Evolutionary conservation across 345 rosid species (phyloP).

Genomic region (Abelmoschus esculentus): DNA sequence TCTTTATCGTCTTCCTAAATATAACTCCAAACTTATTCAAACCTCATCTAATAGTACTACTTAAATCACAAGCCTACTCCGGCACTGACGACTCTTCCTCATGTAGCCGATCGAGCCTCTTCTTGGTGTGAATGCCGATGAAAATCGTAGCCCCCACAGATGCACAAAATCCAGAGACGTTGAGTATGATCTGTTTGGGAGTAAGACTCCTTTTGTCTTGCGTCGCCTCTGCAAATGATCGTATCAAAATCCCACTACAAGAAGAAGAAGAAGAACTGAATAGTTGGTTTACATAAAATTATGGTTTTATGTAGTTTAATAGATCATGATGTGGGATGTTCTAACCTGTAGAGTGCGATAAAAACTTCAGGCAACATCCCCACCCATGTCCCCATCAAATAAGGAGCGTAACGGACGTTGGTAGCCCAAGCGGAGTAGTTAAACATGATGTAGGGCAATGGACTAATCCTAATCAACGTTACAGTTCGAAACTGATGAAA

Average conservation of each 20-base stretch:
- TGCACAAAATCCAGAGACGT: not conserved
- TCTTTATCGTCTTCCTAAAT: not conserved
- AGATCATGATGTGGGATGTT: not conserved
- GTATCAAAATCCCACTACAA: constrained; percentile 24
- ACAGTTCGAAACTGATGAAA: constrained; percentile 33
- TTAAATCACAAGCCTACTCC: too few relatives aligned
- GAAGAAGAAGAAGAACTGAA: not conserved
- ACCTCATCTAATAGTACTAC: not conserved
- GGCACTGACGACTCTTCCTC: too few relatives aligned
- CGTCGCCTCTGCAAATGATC: constrained; percentile 18
- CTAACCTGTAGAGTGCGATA: constrained; percentile 27
- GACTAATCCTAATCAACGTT: constrained; percentile 27
- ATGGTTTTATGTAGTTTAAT: too few relatives aligned
- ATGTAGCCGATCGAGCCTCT: not conserved
- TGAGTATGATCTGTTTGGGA: not conserved
- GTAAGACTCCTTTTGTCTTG: constrained; percentile 8
- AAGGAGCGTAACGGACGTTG: constrained; percentile 21
- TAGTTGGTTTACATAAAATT: too few relatives aligned
- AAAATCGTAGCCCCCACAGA: not conserved
- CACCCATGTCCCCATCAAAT: constrained; percentile 23
- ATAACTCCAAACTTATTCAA: not conserved
- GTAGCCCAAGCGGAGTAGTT: constrained; percentile 24
- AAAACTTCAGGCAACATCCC: constrained; percentile 27
- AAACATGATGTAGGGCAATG: constrained; percentile 30
- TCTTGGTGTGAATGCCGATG: not conserved